Evolutionary conservation across 768 basidiomycete genomes (phyloP).

Genomic region (Leccinum incarnatum): DNA sequence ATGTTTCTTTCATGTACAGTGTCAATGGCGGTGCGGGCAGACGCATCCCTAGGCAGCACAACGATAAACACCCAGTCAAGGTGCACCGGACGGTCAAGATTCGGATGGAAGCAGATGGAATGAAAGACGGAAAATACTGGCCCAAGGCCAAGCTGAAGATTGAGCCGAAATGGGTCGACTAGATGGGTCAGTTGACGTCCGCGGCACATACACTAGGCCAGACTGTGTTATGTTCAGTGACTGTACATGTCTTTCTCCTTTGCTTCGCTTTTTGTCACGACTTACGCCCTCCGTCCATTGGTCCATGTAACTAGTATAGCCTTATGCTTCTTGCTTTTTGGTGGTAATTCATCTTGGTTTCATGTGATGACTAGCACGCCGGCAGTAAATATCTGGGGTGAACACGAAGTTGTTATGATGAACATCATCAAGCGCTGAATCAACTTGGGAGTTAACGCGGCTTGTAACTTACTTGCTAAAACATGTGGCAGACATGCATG

Average conservation of each 20-base stretch:
- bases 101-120: constrained; percentile 48
- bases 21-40: constrained; percentile 43
- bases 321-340: not conserved
- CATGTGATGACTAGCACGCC: constrained; percentile 31
- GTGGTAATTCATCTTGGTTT: no score
- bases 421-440: no score
- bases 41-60: constrained; percentile 38
- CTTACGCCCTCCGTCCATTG: not conserved
- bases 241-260: not conserved
- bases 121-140: constrained; percentile 33
- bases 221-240: not conserved
- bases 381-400: no score
- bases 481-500: no score
- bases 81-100: constrained; percentile 47
- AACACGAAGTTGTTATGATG: no score
- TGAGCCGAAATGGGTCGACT: constrained; percentile 42
- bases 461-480: no score
- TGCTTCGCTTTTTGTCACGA: not conserved
- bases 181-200: not conserved
- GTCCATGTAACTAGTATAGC: not conserved
- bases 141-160: constrained; percentile 40
- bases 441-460: no score
- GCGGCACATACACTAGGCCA: not conserved
- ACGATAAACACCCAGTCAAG: constrained; percentile 39
- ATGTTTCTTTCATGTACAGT: constrained; percentile 1